Conservation (phyloP, 202 grass and related monocot genomes). For the Cymbopogon flexuosus region DNA sequence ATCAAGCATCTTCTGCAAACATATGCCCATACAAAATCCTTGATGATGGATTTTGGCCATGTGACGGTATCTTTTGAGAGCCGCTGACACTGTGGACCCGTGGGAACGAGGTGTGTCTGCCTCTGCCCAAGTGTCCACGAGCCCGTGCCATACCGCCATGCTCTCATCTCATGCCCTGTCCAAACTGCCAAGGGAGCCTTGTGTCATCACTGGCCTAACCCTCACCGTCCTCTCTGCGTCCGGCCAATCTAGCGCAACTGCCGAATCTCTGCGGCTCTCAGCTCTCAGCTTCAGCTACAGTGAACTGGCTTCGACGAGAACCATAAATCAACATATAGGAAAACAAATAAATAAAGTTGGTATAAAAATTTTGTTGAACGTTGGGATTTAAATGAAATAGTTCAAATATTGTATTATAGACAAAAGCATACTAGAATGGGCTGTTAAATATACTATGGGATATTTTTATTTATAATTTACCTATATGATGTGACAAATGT, state of each 20-base stretch:
- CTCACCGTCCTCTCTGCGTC: not conserved
- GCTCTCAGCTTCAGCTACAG: not conserved
- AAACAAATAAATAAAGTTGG: too few relatives aligned
- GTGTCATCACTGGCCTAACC: constrained; percentile 26
- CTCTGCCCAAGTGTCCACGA: not conserved
- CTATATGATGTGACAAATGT: too few relatives aligned
- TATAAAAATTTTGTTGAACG: too few relatives aligned
- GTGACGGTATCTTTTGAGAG: not conserved
- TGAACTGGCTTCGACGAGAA: not conserved
- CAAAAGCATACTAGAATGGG: too few relatives aligned
- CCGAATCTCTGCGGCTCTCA: not conserved
- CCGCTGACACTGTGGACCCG: constrained; percentile 2
- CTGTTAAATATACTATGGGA: too few relatives aligned
- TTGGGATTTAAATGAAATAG: too few relatives aligned
- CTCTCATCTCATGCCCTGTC: not conserved
- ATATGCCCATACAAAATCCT: not conserved
- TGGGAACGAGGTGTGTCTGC: not conserved
- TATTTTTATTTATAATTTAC: too few relatives aligned
- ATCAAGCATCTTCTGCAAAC: not conserved
- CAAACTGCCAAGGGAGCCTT: constrained; percentile 2
- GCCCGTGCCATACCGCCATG: not conserved
- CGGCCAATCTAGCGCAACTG: constrained; percentile 9
- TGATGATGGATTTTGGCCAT: constrained; percentile 4
- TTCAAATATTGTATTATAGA: too few relatives aligned
- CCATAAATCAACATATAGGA: too few relatives aligned